Conservation (phyloP, 768 basidiomycete species). For the Hygrocybe punicea region DNA sequence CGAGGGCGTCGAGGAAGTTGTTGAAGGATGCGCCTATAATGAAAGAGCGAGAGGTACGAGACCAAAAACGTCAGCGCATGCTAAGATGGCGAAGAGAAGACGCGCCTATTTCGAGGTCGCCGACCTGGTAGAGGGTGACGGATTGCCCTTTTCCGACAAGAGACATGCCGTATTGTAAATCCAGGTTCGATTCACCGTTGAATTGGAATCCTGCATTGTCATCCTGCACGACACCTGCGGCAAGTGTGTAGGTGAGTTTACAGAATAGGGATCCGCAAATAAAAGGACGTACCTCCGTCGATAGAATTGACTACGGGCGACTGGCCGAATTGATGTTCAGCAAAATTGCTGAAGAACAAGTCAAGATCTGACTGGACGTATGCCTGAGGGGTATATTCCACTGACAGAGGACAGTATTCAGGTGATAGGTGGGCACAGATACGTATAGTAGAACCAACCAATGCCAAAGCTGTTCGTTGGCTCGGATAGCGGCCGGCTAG, state of each 20-base stretch:
- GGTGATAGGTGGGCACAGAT: conserved; percentile 3
- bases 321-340: too few species aligned
- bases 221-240: conserved; percentile 45
- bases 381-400: conserved; percentile 51
- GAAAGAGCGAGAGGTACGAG: not conserved
- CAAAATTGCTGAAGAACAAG: conserved; percentile 36
- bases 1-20: conserved; percentile 49
- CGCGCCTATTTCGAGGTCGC: conserved; percentile 41
- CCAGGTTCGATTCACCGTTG: conserved; percentile 56
- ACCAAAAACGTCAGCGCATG: not conserved
- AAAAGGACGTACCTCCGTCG: conserved; percentile 43
- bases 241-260: not conserved
- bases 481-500: conserved; percentile 25
- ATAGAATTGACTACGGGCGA: conserved; percentile 7
- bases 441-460: conserved; percentile 10
- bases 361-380: conserved; percentile 46
- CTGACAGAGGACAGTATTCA: conserved; percentile 20
- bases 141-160: conserved; percentile 40
- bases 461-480: conserved; percentile 33
- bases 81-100: not conserved
- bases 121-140: conserved; percentile 45
- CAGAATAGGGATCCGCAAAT: not conserved
- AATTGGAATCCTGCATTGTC: conserved; percentile 38
- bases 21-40: conserved; percentile 43
- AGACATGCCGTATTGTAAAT: conserved; percentile 54